Evolutionary conservation across 371 early-diverging fungal species (phyloP).

Genomic region (Haplosporangium sp.): DNA sequence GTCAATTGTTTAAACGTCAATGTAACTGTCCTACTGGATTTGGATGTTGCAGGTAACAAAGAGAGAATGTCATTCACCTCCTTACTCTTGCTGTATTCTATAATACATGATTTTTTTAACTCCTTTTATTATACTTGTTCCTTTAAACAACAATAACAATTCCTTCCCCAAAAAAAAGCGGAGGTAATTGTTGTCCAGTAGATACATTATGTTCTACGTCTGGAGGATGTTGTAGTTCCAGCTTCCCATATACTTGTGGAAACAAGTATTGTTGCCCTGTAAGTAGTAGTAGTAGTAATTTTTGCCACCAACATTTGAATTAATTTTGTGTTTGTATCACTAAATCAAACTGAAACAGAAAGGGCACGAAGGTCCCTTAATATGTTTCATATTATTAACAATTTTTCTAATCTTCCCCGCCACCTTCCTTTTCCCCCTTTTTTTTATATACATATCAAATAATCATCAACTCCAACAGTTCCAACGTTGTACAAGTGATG

Average conservation of each 20-base stretch:
- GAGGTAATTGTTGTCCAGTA: conserved; percentile 19
- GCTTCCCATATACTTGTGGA: conserved; percentile 20
- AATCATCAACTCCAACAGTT: neutral
- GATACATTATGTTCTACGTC: conserved; percentile 14
- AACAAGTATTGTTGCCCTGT: conserved; percentile 25
- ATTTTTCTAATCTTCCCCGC: neutral
- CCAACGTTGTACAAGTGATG: conserved; percentile 7
- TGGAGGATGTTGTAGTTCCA: conserved; percentile 17
- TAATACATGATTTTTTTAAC: neutral
- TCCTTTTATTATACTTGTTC: too few relatives aligned
- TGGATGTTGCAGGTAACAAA: conserved; percentile 22
- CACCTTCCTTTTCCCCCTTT: too few relatives aligned
- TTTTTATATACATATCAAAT: too few relatives aligned
- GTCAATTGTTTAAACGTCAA: conserved; percentile 3
- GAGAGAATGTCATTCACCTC: neutral
- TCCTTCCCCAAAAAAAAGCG: neutral
- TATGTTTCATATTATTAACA: neutral
- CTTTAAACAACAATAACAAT: too few relatives aligned
- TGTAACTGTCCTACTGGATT: conserved; percentile 8
- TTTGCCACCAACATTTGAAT: too few relatives aligned
- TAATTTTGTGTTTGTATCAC: neutral
- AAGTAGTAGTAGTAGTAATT: neutral
- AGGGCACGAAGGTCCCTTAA: neutral
- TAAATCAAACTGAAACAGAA: neutral
- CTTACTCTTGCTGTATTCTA: neutral